Evolutionary conservation across 78 protist genomes (phyloP).

Genomic region (Trichosphaerium sp.): DNA sequence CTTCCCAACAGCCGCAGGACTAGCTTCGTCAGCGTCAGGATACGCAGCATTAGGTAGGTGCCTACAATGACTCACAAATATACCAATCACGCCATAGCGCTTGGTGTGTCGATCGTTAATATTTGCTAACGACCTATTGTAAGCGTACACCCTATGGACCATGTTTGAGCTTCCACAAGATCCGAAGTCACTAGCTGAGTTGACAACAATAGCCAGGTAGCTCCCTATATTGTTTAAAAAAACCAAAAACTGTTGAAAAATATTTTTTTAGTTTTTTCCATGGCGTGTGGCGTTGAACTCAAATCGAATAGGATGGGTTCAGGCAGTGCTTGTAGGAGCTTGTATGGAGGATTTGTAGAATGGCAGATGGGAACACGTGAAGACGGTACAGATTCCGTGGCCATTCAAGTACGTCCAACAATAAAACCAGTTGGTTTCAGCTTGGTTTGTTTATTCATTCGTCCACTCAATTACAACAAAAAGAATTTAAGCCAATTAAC

Average conservation of each 20-base stretch:
- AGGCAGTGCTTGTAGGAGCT: conserved; percentile 92
- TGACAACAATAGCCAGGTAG: conserved; percentile 61
- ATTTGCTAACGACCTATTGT: no score
- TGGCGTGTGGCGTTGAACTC: background rate
- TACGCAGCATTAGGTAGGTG: conserved; percentile 44
- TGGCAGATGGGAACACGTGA: conserved; percentile 79
- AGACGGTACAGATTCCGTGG: conserved; percentile 60
- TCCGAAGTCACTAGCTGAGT: no score
- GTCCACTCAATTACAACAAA: no score
- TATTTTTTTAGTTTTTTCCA: background rate
- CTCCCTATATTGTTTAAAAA: background rate
- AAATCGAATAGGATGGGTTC: conserved; percentile 67
- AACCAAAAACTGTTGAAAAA: background rate
- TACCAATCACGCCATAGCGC: conserved; percentile 8
- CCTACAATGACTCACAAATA: background rate
- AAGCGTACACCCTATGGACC: no score
- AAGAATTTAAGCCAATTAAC: background rate
- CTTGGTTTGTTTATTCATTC: no score
- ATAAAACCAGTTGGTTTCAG: no score
- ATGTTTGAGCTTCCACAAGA: no score
- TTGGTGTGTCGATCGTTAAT: background rate
- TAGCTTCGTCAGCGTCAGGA: conserved; percentile 97
- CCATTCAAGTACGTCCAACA: no score
- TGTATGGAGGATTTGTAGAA: conserved; percentile 92
- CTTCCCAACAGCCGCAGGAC: conserved; percentile 98